phyloP scores from a whole-genome alignment of 768 basidiomycete species.

The Cyclocybe cylindracea region DNA sequence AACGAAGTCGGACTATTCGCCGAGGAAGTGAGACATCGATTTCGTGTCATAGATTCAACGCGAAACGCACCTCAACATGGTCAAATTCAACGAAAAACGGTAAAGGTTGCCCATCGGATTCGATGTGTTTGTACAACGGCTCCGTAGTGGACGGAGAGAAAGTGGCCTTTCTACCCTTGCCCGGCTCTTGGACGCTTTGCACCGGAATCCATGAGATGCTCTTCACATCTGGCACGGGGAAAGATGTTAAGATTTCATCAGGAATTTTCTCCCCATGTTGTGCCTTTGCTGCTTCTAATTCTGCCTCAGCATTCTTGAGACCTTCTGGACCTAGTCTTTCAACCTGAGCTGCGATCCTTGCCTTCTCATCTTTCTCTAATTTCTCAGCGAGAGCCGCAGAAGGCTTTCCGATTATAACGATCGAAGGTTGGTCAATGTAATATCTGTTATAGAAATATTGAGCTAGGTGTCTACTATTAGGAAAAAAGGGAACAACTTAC shows the following conservation, averaged over 20 bases:
- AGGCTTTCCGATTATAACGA: conserved; percentile 86
- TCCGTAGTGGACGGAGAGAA: conserved; percentile 28
- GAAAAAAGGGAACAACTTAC: conserved; percentile 35
- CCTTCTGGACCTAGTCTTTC: conserved; percentile 78
- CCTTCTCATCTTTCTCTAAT: conserved; percentile 80
- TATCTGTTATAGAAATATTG: conserved; percentile 51
- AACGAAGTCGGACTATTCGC: conserved; percentile 85
- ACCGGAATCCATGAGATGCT: conserved; percentile 92
- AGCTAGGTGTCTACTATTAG: not conserved
- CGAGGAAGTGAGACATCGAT: conserved; percentile 3
- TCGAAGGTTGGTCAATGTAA: conserved; percentile 68
- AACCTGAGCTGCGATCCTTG: conserved; percentile 70
- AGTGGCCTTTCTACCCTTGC: conserved; percentile 41
- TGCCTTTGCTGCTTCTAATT: conserved; percentile 79
- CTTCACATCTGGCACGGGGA: conserved; percentile 90
- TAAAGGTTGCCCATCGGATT: conserved; percentile 63
- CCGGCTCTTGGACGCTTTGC: conserved; percentile 61
- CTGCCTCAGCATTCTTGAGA: conserved; percentile 63
- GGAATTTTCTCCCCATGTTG: conserved; percentile 88
- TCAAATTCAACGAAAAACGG: conserved; percentile 95
- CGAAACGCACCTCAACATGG: conserved; percentile 71
- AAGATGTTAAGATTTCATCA: conserved; percentile 72
- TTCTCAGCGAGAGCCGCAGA: conserved; percentile 81
- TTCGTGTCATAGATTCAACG: conserved; percentile 1
- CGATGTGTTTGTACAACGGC: conserved; percentile 62